Base-by-base conservation (phyloP, 768 basidiomycete genomes). In the Agrocybe pediades region DNA sequence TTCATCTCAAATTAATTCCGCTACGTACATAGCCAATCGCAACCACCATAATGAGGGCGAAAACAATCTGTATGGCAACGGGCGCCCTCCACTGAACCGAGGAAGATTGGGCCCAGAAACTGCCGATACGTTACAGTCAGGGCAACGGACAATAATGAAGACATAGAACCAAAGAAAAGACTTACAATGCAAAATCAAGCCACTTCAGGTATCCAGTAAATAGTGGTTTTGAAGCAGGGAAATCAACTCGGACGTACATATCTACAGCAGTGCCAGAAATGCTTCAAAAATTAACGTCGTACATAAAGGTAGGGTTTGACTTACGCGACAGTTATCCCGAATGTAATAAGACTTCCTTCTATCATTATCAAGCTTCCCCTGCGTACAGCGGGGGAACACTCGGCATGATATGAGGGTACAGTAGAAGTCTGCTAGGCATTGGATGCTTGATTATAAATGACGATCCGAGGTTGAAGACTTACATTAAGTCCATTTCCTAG, bases 401-500 rank as follows among this genome's bases (percentile, higher is more conserved):
- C 86, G 0, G 84, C 81, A 53, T 85, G 84, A 62, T 86, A 88
- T 9, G 76, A 73, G 2, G 86, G 85, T 0, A 85, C 80, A 15
- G 84, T 85, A 2, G 85, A 85, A 2, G 86, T 87, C 79, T 86
- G 54, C 25, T 8, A 19, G 5, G 6, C 33, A 36, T 8, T 30
- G 8, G 30, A 6, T 11, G 25, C 5, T 26, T 29, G 9, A 19
- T 23, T 23, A 23, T 11, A 30, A 2, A 42, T 24, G 27, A 42
- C 36, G 25, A 21, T 20, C 19, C 24, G 41, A 36, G 39, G 20
- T 30, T 41, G 23, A 33, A 13, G 9, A 68, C 75, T 9, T 54
- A 82, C 81, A 57, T 83, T 84, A 40, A 86, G 63, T 20, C 84
- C 86, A 56, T 87, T 87, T 16, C 86, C 85, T n/a, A 86, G 58